Base-by-base conservation (phyloP, 768 basidiomycete genomes). In the Leucosporidium creatinivorum region DNA sequence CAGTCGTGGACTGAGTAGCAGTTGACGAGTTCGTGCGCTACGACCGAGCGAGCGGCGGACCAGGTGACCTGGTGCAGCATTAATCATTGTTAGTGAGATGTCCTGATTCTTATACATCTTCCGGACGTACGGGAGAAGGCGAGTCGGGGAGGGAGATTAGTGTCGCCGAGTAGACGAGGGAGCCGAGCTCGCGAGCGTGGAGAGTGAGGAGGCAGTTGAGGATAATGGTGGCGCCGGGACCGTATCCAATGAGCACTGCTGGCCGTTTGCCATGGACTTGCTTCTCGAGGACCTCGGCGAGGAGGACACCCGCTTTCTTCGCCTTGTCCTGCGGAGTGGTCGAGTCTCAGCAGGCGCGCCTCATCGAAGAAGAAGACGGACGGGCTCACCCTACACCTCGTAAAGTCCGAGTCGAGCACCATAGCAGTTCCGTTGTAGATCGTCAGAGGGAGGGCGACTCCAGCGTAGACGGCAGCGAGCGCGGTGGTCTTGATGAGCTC, bases 401-500 rank as follows among this genome's bases (percentile, higher is more conserved):
- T 65, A 62, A 77, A 79, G 30, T 75, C 77, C 36, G 70, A 71
- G 39, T 77, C 77, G 17, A 78, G 69, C 4, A 73, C 61, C 39
- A 69, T 73, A n/a, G 72, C 73, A 3, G 74, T 65, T 4, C 67
- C 67, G 44, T 69, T 66, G 62, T 66, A 75, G 10, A 77, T 60
- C 15, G 70, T 70, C 13, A 74, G 51, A 1, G 77, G 76, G 7
- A 76, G 56, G 4, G 77, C 63, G n/a, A 76, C 78, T 0, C 80
- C 80, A 0, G 78, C 79, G 63, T 79, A 47, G 55, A 81, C 80
- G 17, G 81, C 80, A 4, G 76, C 77, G 31, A 81, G 73, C 0
- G 80, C 77, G 1, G 81, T 81, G 13, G 78, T 75, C 69, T 81
- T 81, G 76, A 82, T 78, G 63, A 82, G 75, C 67, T 82, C 78